Conservation (phyloP, 139 green algal genomes). For the Picochlorum sp. region DNA sequence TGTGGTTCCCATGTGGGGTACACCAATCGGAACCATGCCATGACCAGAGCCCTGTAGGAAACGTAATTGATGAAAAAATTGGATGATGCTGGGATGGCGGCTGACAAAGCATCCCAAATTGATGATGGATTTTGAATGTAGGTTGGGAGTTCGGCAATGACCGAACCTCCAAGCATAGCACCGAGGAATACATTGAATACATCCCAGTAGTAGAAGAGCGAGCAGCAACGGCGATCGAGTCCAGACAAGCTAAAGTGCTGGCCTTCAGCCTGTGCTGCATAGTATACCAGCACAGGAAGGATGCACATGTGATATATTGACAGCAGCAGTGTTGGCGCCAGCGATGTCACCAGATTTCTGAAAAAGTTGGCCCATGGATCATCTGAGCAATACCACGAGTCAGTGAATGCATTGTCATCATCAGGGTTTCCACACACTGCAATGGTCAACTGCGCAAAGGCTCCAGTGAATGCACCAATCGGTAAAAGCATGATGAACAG, state of each 20-base stretch:
- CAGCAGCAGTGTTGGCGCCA: constrained; percentile 65
- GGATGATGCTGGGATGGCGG: constrained; percentile 60
- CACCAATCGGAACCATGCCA: constrained; percentile 35
- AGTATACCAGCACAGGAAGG: constrained; percentile 60
- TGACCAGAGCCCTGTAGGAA: constrained; percentile 19
- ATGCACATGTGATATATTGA: constrained; percentile 72
- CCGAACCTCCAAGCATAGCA: constrained; percentile 45
- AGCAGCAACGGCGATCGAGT: constrained; percentile 41
- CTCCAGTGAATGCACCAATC: constrained; percentile 38
- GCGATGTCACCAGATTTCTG: constrained; percentile 52
- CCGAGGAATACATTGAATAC: constrained; percentile 58
- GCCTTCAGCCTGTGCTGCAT: constrained; percentile 40
- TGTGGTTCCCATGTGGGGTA: constrained; percentile 32
- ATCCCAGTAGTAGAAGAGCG: constrained; percentile 47
- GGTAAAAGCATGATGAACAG: constrained; percentile 43
- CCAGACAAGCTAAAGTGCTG: constrained; percentile 19
- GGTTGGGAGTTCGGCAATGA: constrained; percentile 32
- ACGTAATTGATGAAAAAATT: constrained; percentile 88
- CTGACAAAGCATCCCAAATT: constrained; percentile 56
- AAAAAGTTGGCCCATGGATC: constrained; percentile 22
- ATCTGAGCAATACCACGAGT: constrained; percentile 53
- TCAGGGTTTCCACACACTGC: constrained; percentile 31
- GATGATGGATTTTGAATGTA: constrained; percentile 39
- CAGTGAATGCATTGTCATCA: neutral
- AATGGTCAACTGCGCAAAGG: constrained; percentile 36